These are phyloP conservation scores for Xenosphaeropsis pyriputrescens DNA, from an alignment of 2,329 filamentous ascomycete genomes.

Conservation along the genomic window DNA sequence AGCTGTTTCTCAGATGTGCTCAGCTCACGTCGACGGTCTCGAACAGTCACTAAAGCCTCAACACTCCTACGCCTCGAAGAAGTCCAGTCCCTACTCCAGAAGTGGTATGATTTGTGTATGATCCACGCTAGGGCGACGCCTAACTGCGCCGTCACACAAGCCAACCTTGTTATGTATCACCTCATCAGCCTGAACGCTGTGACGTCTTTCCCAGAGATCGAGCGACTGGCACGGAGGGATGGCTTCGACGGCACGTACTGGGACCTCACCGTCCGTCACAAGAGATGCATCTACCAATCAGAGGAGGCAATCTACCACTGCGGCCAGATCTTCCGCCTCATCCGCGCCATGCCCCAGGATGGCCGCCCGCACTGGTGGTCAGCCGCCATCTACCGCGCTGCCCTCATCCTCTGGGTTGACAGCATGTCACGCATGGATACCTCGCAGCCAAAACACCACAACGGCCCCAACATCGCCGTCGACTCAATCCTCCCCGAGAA, in stretches of 20 bases:
- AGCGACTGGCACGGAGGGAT: constrained; percentile 48
- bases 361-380: constrained; percentile 57
- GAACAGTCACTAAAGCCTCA: constrained; percentile 40
- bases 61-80: constrained; percentile 48
- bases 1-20: constrained; percentile 47
- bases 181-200: constrained; percentile 55
- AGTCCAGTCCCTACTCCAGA: constrained; percentile 45
- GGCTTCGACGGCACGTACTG: constrained; percentile 34
- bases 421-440: constrained; percentile 35
- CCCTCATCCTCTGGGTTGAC: constrained; percentile 47
- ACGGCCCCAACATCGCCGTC: constrained; percentile 28
- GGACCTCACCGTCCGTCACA: constrained; percentile 38
- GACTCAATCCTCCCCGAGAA: constrained; percentile 34
- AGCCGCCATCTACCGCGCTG: constrained; percentile 53
- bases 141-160: constrained; percentile 42
- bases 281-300: constrained; percentile 46
- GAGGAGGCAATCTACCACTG: constrained; percentile 53
- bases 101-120: constrained; percentile 53
- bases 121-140: constrained; percentile 38
- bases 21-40: constrained; percentile 23
- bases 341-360: constrained; percentile 42
- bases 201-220: constrained; percentile 52
- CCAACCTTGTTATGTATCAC: constrained; percentile 55
- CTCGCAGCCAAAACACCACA: constrained; percentile 13
- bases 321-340: constrained; percentile 48